Base-by-base conservation (phyloP, 2,329 filamentous ascomycete genomes). In the Pseudogymnoascus sp. region DNA sequence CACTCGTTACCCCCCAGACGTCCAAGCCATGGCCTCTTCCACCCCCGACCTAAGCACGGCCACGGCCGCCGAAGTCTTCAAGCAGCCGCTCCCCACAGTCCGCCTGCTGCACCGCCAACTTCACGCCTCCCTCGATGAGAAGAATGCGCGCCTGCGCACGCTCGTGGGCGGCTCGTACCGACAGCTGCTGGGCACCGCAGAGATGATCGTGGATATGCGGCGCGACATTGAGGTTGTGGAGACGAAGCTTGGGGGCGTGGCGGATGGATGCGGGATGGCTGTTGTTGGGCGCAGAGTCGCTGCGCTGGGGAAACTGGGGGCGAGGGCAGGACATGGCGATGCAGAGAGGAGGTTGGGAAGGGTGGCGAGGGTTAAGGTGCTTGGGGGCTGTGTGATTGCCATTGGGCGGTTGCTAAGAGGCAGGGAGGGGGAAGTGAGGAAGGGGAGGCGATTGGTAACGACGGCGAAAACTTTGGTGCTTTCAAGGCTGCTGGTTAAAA, bases 121-220 rank as follows among this genome's bases (percentile, higher is more conserved):
- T 38, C 83, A 84, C 70, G 76, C 75, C 8, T 78, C 82, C 67
- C 80, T 86, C 67, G 84, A 87, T 66, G 84, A 87, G 72, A 86
- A 86, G 69, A 80, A 83, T 35, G 78, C 77, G 59, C 84, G 84
- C 33, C 78, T 88, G 70, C 84, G 85, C 68, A 85, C 81, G 16
- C 82, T 86, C 72, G 85, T 88, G 65, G 85, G 85, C 67, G 80
- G 78, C 63, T 86, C 83, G 70, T 97, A 97, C 75, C 89, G 93
- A 68, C 91, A 94, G 69, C 85, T 97, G 7, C 85, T 97, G 25
- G 90, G 90, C 60, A 97, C 93, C 0, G 93, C 93, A 62, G 92
- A 97, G 76, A 87, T 87, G n/a, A 97, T 97, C 67, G 89, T 97
- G 62, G 83, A 87, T 64, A 96, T 97, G 91, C 89, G 91, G 67